Conservation (phyloP, 176 grass and related monocot genomes). For the Bonia amplexicaulis region DNA sequence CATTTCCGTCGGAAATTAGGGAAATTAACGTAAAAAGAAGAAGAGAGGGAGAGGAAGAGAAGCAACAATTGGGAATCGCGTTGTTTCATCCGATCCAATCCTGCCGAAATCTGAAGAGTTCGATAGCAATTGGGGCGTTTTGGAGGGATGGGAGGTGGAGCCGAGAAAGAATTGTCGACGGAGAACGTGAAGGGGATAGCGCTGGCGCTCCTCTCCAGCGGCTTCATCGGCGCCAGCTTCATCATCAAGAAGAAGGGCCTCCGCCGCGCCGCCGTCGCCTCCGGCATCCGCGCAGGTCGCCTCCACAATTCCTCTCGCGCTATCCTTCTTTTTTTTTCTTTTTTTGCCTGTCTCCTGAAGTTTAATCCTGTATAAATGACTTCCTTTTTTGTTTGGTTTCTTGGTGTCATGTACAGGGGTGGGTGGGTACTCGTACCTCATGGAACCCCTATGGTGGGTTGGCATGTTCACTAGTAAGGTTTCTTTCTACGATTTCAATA, state of each 20-base stretch:
- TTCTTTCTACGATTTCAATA: not conserved
- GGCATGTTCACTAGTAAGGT: slow-evolving; percentile 95
- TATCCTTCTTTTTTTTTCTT: not conserved
- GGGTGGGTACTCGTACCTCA: slow-evolving; percentile 84
- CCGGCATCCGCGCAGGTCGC: slow-evolving; percentile 80
- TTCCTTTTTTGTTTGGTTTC: not conserved
- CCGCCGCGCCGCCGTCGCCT: slow-evolving; percentile 65
- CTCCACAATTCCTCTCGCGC: not conserved
- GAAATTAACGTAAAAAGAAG: not conserved
- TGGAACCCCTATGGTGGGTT: slow-evolving; percentile 94
- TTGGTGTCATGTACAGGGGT: slow-evolving; percentile 53
- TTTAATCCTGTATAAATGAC: not conserved
- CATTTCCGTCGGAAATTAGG: not conserved
- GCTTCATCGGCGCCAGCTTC: slow-evolving; percentile 95
- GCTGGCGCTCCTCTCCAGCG: slow-evolving; percentile 78
- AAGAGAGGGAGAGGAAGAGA: not conserved
- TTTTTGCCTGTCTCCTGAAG: not conserved
- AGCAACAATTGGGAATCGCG: not conserved
- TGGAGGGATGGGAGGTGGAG: slow-evolving; percentile 16
- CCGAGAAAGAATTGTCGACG: slow-evolving; percentile 51
- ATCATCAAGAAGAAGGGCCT: slow-evolving; percentile 99
- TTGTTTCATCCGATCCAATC: not conserved
- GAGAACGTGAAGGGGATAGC: slow-evolving; percentile 86
- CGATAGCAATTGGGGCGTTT: not conserved
- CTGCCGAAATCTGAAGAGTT: not conserved